Conservation (phyloP, 1,284 basidiomycete genomes). For the Microbotryomycetes sp. region DNA sequence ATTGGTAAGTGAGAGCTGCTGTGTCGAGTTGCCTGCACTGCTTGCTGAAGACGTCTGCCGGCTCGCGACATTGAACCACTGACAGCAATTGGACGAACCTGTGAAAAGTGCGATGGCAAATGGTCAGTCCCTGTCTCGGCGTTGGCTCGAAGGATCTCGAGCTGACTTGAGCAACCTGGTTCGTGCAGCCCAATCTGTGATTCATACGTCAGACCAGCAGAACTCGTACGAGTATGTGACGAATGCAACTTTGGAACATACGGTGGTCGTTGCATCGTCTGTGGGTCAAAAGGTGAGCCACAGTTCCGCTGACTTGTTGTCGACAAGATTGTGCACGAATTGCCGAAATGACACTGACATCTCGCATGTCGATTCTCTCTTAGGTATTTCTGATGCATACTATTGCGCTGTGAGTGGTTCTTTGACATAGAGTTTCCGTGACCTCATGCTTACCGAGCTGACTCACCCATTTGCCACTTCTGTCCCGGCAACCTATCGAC, state of each 20-base stretch:
- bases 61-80: too few relatives aligned
- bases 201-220: constrained; percentile 97
- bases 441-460: background rate
- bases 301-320: background rate
- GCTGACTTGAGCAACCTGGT: background rate
- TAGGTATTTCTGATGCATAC: constrained; percentile 94
- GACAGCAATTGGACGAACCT: constrained; percentile 87
- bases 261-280: constrained; percentile 94
- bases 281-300: constrained; percentile 75
- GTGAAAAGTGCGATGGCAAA: constrained; percentile 99
- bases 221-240: constrained; percentile 94
- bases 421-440: too few relatives aligned
- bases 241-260: constrained; percentile 98
- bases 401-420: constrained; percentile 71
- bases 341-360: background rate
- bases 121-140: constrained; percentile 56
- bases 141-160: background rate
- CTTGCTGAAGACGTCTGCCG: too few relatives aligned
- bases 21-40: background rate
- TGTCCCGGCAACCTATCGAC: background rate
- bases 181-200: constrained; percentile 88
- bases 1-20: constrained; percentile 21
- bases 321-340: background rate
- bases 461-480: background rate
- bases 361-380: background rate